Evolutionary conservation across 1,139 yeast species (phyloP).

Genomic region (Protomyces macrosporus): DNA sequence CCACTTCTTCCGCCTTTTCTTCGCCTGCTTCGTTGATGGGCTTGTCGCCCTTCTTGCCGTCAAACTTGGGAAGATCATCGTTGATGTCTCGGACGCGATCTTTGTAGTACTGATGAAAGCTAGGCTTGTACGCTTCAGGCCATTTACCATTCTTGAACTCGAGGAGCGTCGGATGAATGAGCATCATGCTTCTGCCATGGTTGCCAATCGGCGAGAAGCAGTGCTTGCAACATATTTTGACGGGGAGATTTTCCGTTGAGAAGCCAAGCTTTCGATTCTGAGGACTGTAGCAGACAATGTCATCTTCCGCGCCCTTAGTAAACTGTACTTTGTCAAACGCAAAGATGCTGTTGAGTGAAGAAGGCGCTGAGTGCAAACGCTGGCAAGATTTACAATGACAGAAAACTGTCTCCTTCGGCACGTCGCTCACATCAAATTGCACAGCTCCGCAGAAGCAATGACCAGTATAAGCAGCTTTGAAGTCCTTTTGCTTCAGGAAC

Average conservation of each 20-base stretch:
- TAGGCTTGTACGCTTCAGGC: conserved; percentile 16
- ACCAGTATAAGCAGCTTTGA: conserved; percentile 5
- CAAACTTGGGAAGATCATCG: conserved; percentile 22
- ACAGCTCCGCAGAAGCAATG: conserved; percentile 21
- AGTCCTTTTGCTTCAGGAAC: not conserved
- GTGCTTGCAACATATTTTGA: conserved; percentile 6
- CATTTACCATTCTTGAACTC: conserved; percentile 3
- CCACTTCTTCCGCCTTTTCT: not conserved
- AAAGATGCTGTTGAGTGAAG: conserved; percentile 11
- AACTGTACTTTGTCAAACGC: conserved; percentile 4
- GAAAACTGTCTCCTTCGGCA: conserved; percentile 1
- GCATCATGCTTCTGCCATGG: conserved; percentile 24
- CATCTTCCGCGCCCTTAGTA: conserved; percentile 1
- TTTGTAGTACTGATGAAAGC: conserved; percentile 21
- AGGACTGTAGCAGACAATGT: conserved; percentile 18
- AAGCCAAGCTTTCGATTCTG: conserved; percentile 13
- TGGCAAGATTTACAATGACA: conserved; percentile 25
- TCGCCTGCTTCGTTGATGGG: conserved; percentile 17
- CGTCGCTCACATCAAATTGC: conserved; percentile 4
- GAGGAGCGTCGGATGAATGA: not conserved
- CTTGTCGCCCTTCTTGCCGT: conserved; percentile 2
- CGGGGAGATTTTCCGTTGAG: not conserved
- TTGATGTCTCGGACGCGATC: conserved; percentile 3
- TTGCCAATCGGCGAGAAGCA: conserved; percentile 18
- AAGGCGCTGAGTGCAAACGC: conserved; percentile 21